phyloP scores from a whole-genome alignment of 1,284 basidiomycete genomes.

The Dichomitus squalens region DNA sequence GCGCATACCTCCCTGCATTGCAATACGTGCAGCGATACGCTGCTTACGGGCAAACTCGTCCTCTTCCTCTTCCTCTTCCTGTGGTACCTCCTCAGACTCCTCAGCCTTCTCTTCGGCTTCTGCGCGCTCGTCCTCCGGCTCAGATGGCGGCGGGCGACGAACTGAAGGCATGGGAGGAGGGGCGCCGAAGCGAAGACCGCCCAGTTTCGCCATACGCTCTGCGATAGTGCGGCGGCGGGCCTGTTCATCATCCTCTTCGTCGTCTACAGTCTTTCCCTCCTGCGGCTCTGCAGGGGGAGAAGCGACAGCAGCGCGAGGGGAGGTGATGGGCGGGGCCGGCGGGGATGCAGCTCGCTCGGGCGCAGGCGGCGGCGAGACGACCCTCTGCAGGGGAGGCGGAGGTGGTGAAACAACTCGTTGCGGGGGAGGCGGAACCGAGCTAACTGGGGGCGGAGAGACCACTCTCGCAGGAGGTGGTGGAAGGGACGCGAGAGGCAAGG shows the following conservation, averaged over 20 bases:
- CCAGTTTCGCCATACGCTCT: conserved; percentile 78
- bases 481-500: conserved; percentile 11
- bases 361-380: conserved; percentile 10
- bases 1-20: conserved; percentile 75
- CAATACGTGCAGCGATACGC: conserved; percentile 69
- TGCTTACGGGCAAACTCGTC: conserved; percentile 69
- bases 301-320: not conserved
- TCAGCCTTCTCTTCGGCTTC: conserved; percentile 23
- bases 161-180: conserved; percentile 43
- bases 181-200: conserved; percentile 71
- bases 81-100: conserved; percentile 34
- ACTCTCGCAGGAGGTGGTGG: conserved; percentile 12
- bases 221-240: conserved; percentile 65
- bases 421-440: conserved; percentile 19
- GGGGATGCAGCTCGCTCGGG: conserved; percentile 5
- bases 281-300: conserved; percentile 1
- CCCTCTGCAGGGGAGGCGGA: conserved; percentile 12
- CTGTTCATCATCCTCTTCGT: conserved; percentile 50
- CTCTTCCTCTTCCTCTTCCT: conserved; percentile 47
- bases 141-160: conserved; percentile 40
- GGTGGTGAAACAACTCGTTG: conserved; percentile 10
- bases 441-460: conserved; percentile 18
- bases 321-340: conserved; percentile 1
- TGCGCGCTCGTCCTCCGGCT: conserved; percentile 39
- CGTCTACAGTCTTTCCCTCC: conserved; percentile 21